A percentile compares a stretch with the other conserved stretches of the same genome.
Evolutionary conservation across 2,329 filamentous ascomycete species (phyloP).

Genomic region (Neophaeococcomyces mojaviensis): DNA sequence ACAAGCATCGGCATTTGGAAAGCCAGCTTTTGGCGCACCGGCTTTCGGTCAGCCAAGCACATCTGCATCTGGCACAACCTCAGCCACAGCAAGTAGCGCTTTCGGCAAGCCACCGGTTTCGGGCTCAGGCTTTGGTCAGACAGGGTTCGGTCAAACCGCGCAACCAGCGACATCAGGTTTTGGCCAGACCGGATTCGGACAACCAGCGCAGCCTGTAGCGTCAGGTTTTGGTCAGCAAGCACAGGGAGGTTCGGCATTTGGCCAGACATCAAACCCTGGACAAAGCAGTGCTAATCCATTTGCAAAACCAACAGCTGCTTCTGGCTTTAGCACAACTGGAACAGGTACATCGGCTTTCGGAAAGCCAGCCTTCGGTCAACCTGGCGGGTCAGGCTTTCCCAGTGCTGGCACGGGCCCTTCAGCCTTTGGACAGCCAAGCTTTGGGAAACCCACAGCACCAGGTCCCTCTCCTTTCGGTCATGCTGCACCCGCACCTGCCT

Average conservation of each 20-base stretch:
- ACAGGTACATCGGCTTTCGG: constrained; percentile 11
- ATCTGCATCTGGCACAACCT: constrained; percentile 25
- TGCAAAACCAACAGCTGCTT: constrained; percentile 12
- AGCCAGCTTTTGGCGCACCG: constrained; percentile 28
- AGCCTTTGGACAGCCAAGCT: constrained; percentile 16
- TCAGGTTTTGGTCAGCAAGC: neutral
- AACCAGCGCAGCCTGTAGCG: neutral
- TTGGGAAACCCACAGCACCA: constrained; percentile 29
- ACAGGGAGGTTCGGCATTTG: constrained; percentile 7
- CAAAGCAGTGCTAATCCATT: neutral
- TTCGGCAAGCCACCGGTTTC: constrained; percentile 33
- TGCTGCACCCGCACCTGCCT: constrained; percentile 24
- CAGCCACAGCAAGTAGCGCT: constrained; percentile 19
- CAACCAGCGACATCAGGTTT: constrained; percentile 31
- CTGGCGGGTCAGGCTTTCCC: constrained; percentile 7
- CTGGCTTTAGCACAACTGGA: constrained; percentile 4
- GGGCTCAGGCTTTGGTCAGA: constrained; percentile 28
- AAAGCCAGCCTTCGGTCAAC: constrained; percentile 17
- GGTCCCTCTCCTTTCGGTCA: constrained; percentile 30
- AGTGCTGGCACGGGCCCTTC: constrained; percentile 3
- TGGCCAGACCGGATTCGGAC: constrained; percentile 24
- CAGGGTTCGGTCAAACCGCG: constrained; percentile 14
- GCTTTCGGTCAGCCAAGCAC: constrained; percentile 22
- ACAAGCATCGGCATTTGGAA: constrained; percentile 33
- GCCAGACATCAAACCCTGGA: constrained; percentile 7